Conservation (phyloP, 2,329 filamentous ascomycete genomes). For the Trichoderma sp. region DNA sequence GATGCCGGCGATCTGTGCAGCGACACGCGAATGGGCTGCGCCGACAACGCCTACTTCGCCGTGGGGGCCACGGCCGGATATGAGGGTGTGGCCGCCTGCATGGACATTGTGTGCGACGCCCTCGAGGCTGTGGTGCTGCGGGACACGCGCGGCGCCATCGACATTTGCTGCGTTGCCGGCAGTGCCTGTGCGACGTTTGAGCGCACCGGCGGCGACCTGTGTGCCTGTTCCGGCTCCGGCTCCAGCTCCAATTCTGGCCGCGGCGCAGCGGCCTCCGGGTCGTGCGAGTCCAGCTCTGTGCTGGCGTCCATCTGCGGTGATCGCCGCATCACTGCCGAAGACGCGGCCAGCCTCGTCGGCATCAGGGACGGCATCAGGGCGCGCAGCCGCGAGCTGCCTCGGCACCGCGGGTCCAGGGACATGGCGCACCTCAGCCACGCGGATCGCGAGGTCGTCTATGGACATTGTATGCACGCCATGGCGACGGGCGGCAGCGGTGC, state of each 20-base stretch:
- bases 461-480: not conserved
- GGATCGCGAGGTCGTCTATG: conserved; percentile 12
- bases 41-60: conserved; percentile 22
- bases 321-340: not conserved
- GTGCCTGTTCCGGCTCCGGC: not conserved
- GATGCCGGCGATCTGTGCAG: conserved; percentile 13
- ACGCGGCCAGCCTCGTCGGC: not conserved
- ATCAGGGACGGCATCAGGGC: conserved; percentile 10
- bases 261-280: not conserved
- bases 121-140: conserved; percentile 18
- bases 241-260: not conserved
- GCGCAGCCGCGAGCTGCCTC: conserved; percentile 8
- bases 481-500: conserved; percentile 10
- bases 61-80: conserved; percentile 18
- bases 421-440: conserved; percentile 14
- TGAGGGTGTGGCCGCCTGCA: conserved; percentile 23
- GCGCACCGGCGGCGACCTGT: conserved; percentile 14
- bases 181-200: conserved; percentile 24
- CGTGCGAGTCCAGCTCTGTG: conserved; percentile 5
- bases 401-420: not conserved
- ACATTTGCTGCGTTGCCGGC: not conserved
- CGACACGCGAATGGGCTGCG: conserved; percentile 12
- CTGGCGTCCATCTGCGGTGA: conserved; percentile 13
- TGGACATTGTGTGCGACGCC: conserved; percentile 24
- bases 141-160: conserved; percentile 18